Evolutionary conservation across 768 basidiomycete genomes (phyloP), one percentile per base, ranked within the genome.

Genomic region (Calocybe indica): DNA sequence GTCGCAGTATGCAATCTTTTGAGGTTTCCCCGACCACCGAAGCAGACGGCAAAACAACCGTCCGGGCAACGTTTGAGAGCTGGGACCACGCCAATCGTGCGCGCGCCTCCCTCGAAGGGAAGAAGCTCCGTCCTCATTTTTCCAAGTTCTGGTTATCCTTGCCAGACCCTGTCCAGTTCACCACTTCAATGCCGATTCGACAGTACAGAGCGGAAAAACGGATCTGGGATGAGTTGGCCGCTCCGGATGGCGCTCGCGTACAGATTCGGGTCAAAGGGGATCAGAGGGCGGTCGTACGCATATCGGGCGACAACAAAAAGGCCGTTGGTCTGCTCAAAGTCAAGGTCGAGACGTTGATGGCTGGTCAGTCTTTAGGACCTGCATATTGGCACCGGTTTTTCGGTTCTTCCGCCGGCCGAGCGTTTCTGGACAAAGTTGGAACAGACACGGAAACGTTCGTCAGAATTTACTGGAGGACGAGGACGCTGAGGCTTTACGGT

Each of bases 241-340:
- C 61, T 10, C 22, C 4, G 22, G 22, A 22, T 22, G 22, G 22
- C 22, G 45, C 35, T 14, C 50, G 50, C 4, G 67, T 74, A 37
- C 60, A 63, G 10, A 68, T 83, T 37, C 69, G 62, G 4, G 66
- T 82, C n/a, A 53, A 64, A 1, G 81, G 82, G 0, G 66, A 74
- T 10, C 22, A 22, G 22, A 22, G 22, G 22, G 22, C 22, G 22
- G 22, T 22, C 4, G 1, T 22, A 22, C 22, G 4, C 22, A 22
- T 22, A 22, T 22, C 22, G 22, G 22, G 4, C 22, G 22, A 22
- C 22, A 74, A 75, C 43, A 76, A 76, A 60, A 73, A 75, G 53
- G 71, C 70, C 1, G 69, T 75, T 1, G 82, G 82, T 1, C 67
- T 71, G 5, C 55, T 84, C 50, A 83, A 82, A 62, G 80, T 83